Base-by-base conservation (phyloP, 2,329 filamentous ascomycete species). In the Rhytidhysteron rufulum region DNA sequence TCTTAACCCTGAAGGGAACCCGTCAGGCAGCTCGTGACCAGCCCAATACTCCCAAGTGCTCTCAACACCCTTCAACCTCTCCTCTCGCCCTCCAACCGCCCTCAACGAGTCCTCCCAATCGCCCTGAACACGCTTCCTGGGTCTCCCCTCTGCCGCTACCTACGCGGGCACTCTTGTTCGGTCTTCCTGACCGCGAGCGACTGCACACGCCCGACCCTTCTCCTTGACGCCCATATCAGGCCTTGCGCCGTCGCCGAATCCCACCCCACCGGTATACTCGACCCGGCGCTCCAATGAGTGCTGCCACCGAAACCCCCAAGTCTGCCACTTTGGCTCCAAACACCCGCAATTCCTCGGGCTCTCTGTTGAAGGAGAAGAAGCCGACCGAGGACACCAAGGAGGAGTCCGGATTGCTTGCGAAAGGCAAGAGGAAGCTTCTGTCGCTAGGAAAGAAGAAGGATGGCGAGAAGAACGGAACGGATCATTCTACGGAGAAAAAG, bases 381-480 rank as follows among this genome's bases (percentile, higher is more conserved):
- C 36, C 57, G 7, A 42, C 44, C n/a, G 55, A 54, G 34, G 53
- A 55, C 24, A 31, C 15, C 16, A 40, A 32, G 30, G 49, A 48
- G 19, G 37, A 41, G 16, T 24, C 40, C 37, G 41, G 55, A 29
- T 44, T 64, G 6, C 37, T 62, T 35, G 53, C 49, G 19, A 63
- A 63, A 41, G 60, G 56, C 25, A 67, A 65, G 52, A 56, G 55
- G 43, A 63, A 63, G 49, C 45, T 67, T 16, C 51, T 66, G 11
- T 60, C 58, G 13, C 43, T 67, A n/a, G 54, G 54, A 36, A 60
- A 63, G 48, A 64, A 62, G 49, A 62, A 63, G 45, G 58, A 60
- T 25, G 48, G 40, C 10, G 48, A 50, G 11, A 39, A 49, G 31
- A 45, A 47, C 34, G 46, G 40, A 37, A 22, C 38, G 19, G 40